Evolutionary conservation across 2,329 filamentous ascomycete species (phyloP).

Genomic region (Neofusicoccum ribis): DNA sequence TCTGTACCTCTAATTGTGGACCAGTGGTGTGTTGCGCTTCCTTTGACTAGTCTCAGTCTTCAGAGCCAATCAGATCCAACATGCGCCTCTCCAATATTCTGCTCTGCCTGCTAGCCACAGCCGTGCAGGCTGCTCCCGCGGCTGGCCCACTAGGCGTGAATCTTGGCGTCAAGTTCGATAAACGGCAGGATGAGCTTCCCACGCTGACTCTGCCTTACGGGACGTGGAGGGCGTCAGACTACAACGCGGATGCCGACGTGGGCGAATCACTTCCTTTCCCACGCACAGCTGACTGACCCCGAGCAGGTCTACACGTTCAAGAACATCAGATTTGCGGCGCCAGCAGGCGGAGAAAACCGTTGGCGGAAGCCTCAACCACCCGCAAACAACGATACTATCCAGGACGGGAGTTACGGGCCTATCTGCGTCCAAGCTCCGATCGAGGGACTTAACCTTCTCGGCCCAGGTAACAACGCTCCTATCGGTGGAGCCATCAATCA

Average conservation of each 20-base stretch:
- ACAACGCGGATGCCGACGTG: constrained; percentile 17
- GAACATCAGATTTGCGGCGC: constrained; percentile 33
- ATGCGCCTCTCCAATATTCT: constrained; percentile 1
- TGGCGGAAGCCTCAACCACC: constrained; percentile 22
- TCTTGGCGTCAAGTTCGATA: constrained; percentile 10
- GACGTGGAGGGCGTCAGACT: constrained; percentile 8
- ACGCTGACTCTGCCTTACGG: constrained; percentile 17
- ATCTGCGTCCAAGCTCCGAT: constrained; percentile 17
- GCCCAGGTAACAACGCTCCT: constrained; percentile 17
- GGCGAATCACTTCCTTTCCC: not conserved
- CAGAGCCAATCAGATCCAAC: not conserved
- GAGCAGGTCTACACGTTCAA: constrained; percentile 23
- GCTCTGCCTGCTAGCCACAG: not conserved
- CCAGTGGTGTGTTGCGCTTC: not conserved
- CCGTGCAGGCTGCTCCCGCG: not conserved
- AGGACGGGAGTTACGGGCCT: constrained; percentile 21
- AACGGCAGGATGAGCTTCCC: constrained; percentile 15
- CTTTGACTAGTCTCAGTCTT: not conserved
- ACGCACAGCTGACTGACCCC: not conserved
- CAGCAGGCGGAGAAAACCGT: constrained; percentile 34
- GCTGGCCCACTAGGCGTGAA: not conserved
- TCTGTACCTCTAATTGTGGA: not conserved
- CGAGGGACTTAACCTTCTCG: constrained; percentile 14
- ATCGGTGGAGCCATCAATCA: constrained; percentile 15
- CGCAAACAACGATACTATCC: constrained; percentile 1